Base-by-base conservation (phyloP, 805 yeast genomes). In the Spathaspora passalidarum region DNA sequence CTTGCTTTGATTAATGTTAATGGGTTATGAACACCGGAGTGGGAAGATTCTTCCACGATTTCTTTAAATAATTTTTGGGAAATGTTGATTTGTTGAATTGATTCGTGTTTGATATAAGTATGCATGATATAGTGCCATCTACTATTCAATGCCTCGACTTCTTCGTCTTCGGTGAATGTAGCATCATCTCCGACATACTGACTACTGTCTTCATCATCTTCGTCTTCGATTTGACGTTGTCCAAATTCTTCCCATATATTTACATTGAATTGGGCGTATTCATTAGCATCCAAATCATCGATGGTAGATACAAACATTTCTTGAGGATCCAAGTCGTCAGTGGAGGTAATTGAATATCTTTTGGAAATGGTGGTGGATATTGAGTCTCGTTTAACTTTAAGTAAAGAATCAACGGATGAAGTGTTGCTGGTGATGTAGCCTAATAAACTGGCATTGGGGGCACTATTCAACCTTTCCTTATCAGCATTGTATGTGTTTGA, bases 71-170 rank as follows among this genome's bases (percentile, higher is more conserved):
- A 62, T 9, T 67, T 64, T 49, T 65, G 59, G 0, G 81, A 74
- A 16, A 80, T 52, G 56, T 79, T 80, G 51, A 80, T 68, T 55
- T 80, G 81, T 25, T 62, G 64, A 1, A 73, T 70, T 1, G 82
- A 63, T 43, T 75, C 68, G 16, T 61, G 60, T 10, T 53, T 49
- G 34, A 80, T 68, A 54, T 71, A 79, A 10, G 54, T 60, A 20
- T 55, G 46, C 19, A 80, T 61, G 36, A 80, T 72, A 42, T 53
- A 50, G 20, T 59, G 52, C 68, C 77, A 75, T 47, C 72, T 76
- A 20, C 22, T 23, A 21, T 2, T 43, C 22, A 50, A 38, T n/a
- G 40, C 13, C 10, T 34, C 41, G 5, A 23, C 22, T 22, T 45
- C 45, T 14, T 21, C 20, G 17, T 41, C 38, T 19, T 38, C 21